A percentile compares a stretch with the other conserved stretches of the same genome.
These are phyloP conservation scores for Artemisia tridentata DNA, from an alignment of 129 eudicot genomes.

Conservation along the genomic window DNA sequence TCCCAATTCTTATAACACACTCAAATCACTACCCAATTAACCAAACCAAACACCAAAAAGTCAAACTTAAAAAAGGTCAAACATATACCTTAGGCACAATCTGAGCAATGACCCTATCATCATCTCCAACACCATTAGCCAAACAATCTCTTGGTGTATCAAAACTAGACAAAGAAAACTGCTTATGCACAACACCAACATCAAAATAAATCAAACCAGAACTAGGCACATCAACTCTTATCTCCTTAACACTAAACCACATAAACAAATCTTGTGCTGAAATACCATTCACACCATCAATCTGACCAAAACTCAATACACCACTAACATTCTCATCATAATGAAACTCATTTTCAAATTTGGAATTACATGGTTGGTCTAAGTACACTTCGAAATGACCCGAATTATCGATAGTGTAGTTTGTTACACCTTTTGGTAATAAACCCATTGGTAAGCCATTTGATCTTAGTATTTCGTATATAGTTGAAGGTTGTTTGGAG, in stretches of 20 bases:
- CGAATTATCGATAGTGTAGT: slow-evolving; percentile 47
- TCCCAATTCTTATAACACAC: not conserved
- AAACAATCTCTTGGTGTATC: slow-evolving; percentile 85
- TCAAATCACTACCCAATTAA: not conserved
- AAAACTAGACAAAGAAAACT: slow-evolving; percentile 69
- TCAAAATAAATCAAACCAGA: slow-evolving; percentile 87
- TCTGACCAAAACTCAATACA: slow-evolving; percentile 50
- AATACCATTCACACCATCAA: slow-evolving; percentile 63
- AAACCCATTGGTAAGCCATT: slow-evolving; percentile 75
- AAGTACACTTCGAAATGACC: slow-evolving; percentile 65
- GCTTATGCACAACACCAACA: slow-evolving; percentile 89
- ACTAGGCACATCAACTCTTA: slow-evolving; percentile 85
- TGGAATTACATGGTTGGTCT: slow-evolving; percentile 76
- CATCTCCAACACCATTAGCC: slow-evolving; percentile 34
- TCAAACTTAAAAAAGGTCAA: slow-evolving; percentile 22
- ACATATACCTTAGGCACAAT: slow-evolving; percentile 39
- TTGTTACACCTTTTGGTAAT: slow-evolving; percentile 70
- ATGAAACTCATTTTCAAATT: slow-evolving; percentile 81
- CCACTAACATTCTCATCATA: slow-evolving; percentile 77
- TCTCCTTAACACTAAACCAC: slow-evolving; percentile 80
- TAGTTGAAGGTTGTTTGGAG: slow-evolving; percentile 34
- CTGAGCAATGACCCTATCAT: slow-evolving; percentile 15
- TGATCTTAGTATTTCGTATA: slow-evolving; percentile 56
- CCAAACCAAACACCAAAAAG: slow-evolving; percentile 9
- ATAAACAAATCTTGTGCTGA: slow-evolving; percentile 84